phyloP scores from a whole-genome alignment of 2,329 filamentous ascomycete genomes.

The Aspergillus sp. region DNA sequence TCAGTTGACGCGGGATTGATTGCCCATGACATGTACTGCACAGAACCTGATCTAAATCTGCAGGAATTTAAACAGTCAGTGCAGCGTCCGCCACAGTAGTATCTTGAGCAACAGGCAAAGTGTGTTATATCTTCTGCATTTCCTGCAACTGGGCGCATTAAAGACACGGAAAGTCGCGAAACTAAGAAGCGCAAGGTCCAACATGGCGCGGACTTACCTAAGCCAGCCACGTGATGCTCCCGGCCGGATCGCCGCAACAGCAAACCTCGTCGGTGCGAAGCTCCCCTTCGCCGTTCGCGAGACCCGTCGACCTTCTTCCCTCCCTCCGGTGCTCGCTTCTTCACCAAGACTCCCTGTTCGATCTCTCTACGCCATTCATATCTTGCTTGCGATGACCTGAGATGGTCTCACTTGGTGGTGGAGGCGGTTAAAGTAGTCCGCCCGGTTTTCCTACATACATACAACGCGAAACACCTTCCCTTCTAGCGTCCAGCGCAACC shows the following conservation, averaged over 20 bases:
- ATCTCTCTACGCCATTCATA: slow-evolving; percentile 11
- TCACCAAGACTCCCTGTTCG: neutral
- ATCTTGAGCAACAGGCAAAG: neutral
- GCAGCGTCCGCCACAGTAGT: neutral
- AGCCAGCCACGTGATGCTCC: slow-evolving; percentile 8
- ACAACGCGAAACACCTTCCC: slow-evolving; percentile 28
- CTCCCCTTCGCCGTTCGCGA: slow-evolving; percentile 25
- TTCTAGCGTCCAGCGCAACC: slow-evolving; percentile 21
- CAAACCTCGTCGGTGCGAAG: slow-evolving; percentile 28
- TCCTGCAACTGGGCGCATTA: neutral
- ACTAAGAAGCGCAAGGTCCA: slow-evolving; percentile 5
- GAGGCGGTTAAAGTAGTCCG: slow-evolving; percentile 42
- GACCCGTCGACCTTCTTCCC: slow-evolving; percentile 16
- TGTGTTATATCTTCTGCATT: neutral
- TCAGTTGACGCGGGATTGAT: slow-evolving; percentile 13
- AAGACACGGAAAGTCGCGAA: slow-evolving; percentile 3
- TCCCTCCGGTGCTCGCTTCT: slow-evolving; percentile 16
- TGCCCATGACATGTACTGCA: slow-evolving; percentile 16
- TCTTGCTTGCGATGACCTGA: slow-evolving; percentile 31
- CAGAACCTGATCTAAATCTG: neutral
- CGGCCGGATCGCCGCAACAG: slow-evolving; percentile 9
- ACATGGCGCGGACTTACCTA: slow-evolving; percentile 17
- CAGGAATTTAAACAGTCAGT: neutral
- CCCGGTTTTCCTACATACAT: slow-evolving; percentile 36
- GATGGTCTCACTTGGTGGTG: slow-evolving; percentile 41